Conservation (phyloP, 1,139 yeast species). For the Yamadazyma aaseri region DNA sequence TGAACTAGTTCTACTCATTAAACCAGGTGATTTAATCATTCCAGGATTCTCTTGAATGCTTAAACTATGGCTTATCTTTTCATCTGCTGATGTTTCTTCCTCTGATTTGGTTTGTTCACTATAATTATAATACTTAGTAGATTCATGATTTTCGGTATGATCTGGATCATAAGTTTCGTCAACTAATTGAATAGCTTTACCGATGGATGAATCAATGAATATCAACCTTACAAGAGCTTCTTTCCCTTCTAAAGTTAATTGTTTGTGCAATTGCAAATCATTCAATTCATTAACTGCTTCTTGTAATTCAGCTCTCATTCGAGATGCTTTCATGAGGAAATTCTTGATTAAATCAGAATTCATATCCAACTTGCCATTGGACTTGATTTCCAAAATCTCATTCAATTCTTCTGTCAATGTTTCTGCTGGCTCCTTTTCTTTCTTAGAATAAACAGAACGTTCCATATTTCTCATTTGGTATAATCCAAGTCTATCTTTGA, state of each 20-base stretch:
- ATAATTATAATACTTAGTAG: constrained; percentile 7
- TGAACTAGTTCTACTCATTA: constrained; percentile 35
- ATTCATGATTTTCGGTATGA: constrained; percentile 9
- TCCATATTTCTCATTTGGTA: constrained; percentile 76
- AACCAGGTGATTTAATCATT: constrained; percentile 18
- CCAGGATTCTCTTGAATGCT: constrained; percentile 2
- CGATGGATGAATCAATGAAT: constrained; percentile 66
- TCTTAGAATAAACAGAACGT: constrained; percentile 25
- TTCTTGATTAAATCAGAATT: constrained; percentile 29
- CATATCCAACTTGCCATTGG: constrained; percentile 29
- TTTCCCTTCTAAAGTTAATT: constrained; percentile 64
- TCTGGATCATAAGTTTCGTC: constrained; percentile 33
- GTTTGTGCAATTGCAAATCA: constrained; percentile 50
- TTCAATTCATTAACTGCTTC: constrained; percentile 57
- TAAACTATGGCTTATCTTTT: not conserved
- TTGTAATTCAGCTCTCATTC: constrained; percentile 47
- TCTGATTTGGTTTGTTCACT: constrained; percentile 16
- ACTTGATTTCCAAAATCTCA: constrained; percentile 28
- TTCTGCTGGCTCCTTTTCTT: constrained; percentile 9
- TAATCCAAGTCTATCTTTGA: constrained; percentile 60
- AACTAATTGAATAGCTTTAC: constrained; percentile 59
- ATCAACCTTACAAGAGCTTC: constrained; percentile 69
- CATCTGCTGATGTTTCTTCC: constrained; percentile 8
- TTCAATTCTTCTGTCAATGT: constrained; percentile 37
- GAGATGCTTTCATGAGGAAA: constrained; percentile 44